Percentiles rank a stretch among this genome's conserved stretches.
These are phyloP conservation scores for Phytophthora boehmeriae DNA, from an alignment of 352 stramenopile genomes.

Conservation along the genomic window DNA sequence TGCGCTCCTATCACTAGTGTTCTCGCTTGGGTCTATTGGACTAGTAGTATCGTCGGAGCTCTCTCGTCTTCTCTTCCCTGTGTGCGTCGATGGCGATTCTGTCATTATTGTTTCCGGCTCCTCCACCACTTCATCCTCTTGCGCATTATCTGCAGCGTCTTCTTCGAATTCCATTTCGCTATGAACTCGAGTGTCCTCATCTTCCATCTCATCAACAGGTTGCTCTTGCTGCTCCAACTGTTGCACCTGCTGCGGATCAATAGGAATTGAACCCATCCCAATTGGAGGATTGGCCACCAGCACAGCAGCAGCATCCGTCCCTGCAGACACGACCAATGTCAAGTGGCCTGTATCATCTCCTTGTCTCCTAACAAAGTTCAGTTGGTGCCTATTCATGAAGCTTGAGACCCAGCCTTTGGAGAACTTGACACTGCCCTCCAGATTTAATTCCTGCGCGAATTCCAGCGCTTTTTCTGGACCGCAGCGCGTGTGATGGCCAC, in stretches of 20 bases:
- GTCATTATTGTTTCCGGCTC: not conserved
- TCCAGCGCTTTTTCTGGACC: slow-evolving; percentile 45
- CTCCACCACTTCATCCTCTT: not conserved
- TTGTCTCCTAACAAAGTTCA: slow-evolving; percentile 40
- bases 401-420: slow-evolving; percentile 69
- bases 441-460: slow-evolving; percentile 45
- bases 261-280: too few species aligned
- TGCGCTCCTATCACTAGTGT: not conserved
- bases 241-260: not conserved
- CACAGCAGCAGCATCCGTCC: not conserved
- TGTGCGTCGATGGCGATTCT: not conserved
- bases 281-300: not conserved
- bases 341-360: not conserved
- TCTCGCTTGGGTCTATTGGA: not conserved
- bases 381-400: slow-evolving; percentile 62
- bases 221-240: slow-evolving; percentile 6
- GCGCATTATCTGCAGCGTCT: not conserved
- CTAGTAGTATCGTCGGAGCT: not conserved
- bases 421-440: slow-evolving; percentile 48
- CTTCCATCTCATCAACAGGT: not conserved
- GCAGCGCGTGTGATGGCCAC: slow-evolving; percentile 31
- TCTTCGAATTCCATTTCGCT: slow-evolving; percentile 1
- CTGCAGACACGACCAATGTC: not conserved
- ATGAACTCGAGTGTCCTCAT: not conserved
- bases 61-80: not conserved